Evolutionary conservation across 139 green algal species (phyloP), one percentile per base, ranked within the genome.

Genomic region (Chlamydomonas eustigma): DNA sequence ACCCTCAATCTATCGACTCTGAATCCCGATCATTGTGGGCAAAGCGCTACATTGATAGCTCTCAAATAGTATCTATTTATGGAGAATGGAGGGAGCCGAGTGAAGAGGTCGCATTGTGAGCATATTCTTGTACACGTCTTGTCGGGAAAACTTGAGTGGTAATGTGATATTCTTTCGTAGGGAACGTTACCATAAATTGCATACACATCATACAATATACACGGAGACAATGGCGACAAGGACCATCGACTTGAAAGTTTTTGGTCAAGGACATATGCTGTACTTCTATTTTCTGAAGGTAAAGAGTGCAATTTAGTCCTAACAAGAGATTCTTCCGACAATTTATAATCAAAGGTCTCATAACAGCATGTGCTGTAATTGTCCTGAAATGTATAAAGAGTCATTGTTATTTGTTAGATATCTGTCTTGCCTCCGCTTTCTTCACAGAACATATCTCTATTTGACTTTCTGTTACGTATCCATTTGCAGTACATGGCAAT

Each of bases 281-380:
- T 87, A 87, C 71, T 87, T 87, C 65, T 66, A 78, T 31, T 71
- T 85, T 28, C 64, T 87, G 25, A 83, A 87, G 72, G 65, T 68
- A 28, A n/a, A n/a, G n/a, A n/a, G n/a, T n/a, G n/a, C n/a, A n/a
- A n/a, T n/a, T n/a, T n/a, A n/a, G n/a, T n/a, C n/a, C n/a, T n/a
- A n/a, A n/a, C n/a, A n/a, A n/a, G n/a, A n/a, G n/a, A n/a, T n/a
- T n/a, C n/a, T n/a, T n/a, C n/a, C n/a, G n/a, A n/a, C n/a, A n/a
- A n/a, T n/a, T n/a, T n/a, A n/a, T n/a, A n/a, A n/a, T n/a, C n/a
- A n/a, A n/a, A n/a, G n/a, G n/a, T n/a, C n/a, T n/a, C n/a, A n/a
- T n/a, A n/a, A n/a, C n/a, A n/a, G n/a, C n/a, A n/a, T n/a, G n/a
- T n/a, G n/a, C n/a, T n/a, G n/a, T n/a, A n/a, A n/a, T n/a, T n/a